These are phyloP conservation scores for Copromyces sp. DNA, from an alignment of 495 filamentous ascomycete genomes.

Conservation along the genomic window DNA sequence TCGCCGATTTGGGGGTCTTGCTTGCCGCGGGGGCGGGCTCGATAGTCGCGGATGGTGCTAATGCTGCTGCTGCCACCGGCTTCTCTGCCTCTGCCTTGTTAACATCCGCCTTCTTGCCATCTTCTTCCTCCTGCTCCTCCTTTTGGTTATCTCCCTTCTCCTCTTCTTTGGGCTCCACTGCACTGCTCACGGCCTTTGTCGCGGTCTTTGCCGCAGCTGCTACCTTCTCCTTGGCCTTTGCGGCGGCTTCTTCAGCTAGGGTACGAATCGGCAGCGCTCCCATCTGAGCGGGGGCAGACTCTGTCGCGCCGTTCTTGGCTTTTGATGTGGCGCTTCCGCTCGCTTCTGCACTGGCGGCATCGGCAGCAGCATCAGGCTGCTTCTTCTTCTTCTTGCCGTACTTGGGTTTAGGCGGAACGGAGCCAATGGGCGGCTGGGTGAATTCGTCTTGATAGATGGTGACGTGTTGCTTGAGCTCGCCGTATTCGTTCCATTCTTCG, in stretches of 20 bases:
- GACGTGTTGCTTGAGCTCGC: conserved; percentile 80
- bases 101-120: background rate
- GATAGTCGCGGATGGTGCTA: background rate
- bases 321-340: conserved; percentile 6
- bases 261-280: conserved; percentile 49
- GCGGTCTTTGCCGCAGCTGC: conserved; percentile 27
- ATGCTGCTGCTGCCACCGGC: background rate
- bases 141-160: conserved; percentile 25
- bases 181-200: conserved; percentile 29
- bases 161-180: conserved; percentile 14
- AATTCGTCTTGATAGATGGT: conserved; percentile 47
- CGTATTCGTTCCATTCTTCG: conserved; percentile 99
- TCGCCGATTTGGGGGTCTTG: background rate
- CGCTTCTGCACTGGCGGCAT: conserved; percentile 26
- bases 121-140: conserved; percentile 7
- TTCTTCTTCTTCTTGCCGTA: conserved; percentile 5
- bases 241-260: conserved; percentile 60
- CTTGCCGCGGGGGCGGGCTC: background rate
- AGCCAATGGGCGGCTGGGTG: conserved; percentile 34
- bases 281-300: conserved; percentile 15
- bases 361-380: conserved; percentile 20
- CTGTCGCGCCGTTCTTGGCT: conserved; percentile 2
- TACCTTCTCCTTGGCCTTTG: conserved; percentile 48
- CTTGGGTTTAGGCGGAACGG: conserved; percentile 25
- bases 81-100: background rate